These are phyloP conservation scores for Talaromyces sp. DNA, from an alignment of 2,329 filamentous ascomycete genomes.

Conservation along the genomic window DNA sequence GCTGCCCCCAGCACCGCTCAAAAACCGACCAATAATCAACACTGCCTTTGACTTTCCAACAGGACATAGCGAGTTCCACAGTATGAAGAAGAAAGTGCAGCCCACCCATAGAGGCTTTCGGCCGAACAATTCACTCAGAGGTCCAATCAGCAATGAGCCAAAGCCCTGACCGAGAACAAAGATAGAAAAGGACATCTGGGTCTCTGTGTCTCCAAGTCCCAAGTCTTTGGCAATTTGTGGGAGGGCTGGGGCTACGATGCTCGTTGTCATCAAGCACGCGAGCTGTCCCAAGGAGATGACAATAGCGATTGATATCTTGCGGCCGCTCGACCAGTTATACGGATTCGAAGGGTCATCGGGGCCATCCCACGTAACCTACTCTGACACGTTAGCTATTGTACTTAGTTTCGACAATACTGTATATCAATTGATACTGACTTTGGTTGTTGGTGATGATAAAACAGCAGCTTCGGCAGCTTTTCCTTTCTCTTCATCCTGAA, in stretches of 20 bases:
- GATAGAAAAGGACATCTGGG: slow-evolving; percentile 55
- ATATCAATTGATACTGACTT: background rate
- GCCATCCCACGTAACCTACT: slow-evolving; percentile 47
- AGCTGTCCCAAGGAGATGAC: slow-evolving; percentile 42
- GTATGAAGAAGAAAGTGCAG: slow-evolving; percentile 54
- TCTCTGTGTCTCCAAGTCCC: slow-evolving; percentile 37
- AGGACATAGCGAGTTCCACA: slow-evolving; percentile 62
- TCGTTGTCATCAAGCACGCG: slow-evolving; percentile 20
- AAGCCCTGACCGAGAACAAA: slow-evolving; percentile 58
- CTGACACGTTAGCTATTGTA: background rate
- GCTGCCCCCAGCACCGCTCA: slow-evolving; percentile 60
- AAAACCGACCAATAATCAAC: slow-evolving; percentile 57
- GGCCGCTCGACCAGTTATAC: slow-evolving; percentile 51
- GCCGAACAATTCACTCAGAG: slow-evolving; percentile 61
- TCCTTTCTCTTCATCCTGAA: background rate
- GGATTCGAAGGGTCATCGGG: slow-evolving; percentile 55
- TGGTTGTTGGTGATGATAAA: background rate
- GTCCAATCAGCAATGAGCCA: slow-evolving; percentile 55
- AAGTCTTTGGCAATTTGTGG: slow-evolving; percentile 43
- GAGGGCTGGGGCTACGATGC: slow-evolving; percentile 42
- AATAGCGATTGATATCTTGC: slow-evolving; percentile 45
- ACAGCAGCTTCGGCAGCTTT: background rate
- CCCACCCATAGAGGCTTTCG: slow-evolving; percentile 52
- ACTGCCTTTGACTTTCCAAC: slow-evolving; percentile 51
- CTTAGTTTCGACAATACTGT: background rate